A percentile compares a stretch with the other conserved stretches of the same genome.
phyloP scores from a whole-genome alignment of 371 early-diverging fungal species.

The Mucor indicus region DNA sequence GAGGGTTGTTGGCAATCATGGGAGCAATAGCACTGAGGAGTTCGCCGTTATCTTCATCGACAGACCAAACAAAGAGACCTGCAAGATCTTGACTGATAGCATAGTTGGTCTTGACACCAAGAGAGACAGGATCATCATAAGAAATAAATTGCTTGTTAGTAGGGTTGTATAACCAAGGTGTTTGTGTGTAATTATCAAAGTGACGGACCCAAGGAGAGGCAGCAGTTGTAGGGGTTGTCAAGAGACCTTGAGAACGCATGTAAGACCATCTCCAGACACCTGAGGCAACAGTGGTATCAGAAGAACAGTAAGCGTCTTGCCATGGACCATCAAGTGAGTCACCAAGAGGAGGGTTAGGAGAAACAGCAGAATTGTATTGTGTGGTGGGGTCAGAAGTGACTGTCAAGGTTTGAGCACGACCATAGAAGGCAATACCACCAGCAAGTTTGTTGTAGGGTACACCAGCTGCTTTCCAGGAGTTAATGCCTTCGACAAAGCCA shows the following conservation, averaged over 20 bases:
- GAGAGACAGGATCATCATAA: constrained; percentile 62
- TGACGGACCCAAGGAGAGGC: constrained; percentile 60
- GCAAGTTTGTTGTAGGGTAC: constrained; percentile 59
- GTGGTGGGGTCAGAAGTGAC: constrained; percentile 18
- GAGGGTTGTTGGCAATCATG: constrained; percentile 9
- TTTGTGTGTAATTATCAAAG: constrained; percentile 55
- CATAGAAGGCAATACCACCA: constrained; percentile 64
- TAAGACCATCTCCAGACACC: constrained; percentile 69
- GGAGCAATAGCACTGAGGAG: constrained; percentile 39
- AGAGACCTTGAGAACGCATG: constrained; percentile 60
- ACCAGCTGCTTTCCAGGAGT: constrained; percentile 56
- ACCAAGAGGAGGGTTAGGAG: constrained; percentile 35
- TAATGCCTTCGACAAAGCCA: constrained; percentile 52
- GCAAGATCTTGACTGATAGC: constrained; percentile 44
- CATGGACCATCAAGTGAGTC: constrained; percentile 54
- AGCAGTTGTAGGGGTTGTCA: constrained; percentile 48
- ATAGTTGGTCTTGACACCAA: constrained; percentile 53
- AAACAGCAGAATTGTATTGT: constrained; percentile 36
- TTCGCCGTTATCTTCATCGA: constrained; percentile 54
- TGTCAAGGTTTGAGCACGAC: constrained; percentile 41
- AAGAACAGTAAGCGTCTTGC: constrained; percentile 49
- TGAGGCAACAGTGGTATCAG: constrained; percentile 34
- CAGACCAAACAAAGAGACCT: constrained; percentile 63
- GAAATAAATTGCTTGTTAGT: constrained; percentile 54
- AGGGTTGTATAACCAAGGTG: constrained; percentile 69